phyloP scores from a whole-genome alignment of 805 yeast genomes.

The Barnettozyma vustinii region DNA sequence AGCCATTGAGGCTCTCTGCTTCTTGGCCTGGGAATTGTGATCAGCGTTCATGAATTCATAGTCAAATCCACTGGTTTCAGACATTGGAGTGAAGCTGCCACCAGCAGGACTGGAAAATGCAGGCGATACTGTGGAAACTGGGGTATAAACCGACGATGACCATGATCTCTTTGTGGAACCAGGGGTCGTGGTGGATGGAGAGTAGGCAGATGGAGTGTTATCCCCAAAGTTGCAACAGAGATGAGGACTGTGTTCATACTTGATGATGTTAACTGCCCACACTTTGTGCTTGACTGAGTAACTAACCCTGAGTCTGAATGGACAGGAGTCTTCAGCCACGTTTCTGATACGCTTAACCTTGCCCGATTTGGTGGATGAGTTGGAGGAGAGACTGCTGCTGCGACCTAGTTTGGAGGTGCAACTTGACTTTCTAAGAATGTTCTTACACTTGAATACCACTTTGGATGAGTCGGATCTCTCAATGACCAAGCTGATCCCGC shows the following conservation, averaged over 20 bases:
- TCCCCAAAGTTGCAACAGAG: conserved; percentile 24
- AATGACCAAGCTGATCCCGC: conserved; percentile 25
- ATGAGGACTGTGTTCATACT: conserved; percentile 20
- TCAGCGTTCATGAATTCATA: conserved; percentile 6
- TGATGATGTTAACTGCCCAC: conserved; percentile 24
- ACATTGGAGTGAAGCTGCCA: conserved; percentile 10
- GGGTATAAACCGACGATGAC: conserved; percentile 18
- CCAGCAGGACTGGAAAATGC: conserved; percentile 17
- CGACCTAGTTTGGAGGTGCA: conserved; percentile 8
- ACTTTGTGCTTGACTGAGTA: conserved; percentile 22
- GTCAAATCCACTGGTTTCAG: conserved; percentile 4
- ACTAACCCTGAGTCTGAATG: conserved; percentile 27
- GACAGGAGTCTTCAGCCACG: conserved; percentile 23
- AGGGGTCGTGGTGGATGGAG: conserved; percentile 12
- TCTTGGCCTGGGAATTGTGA: conserved; percentile 4
- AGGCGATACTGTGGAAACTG: conserved; percentile 18
- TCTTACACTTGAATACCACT: conserved; percentile 30
- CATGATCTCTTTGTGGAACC: conserved; percentile 18
- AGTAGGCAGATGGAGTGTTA: conserved; percentile 5
- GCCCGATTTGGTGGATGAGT: not conserved
- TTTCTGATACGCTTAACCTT: conserved; percentile 18
- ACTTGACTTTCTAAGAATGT: conserved; percentile 21
- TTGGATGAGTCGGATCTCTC: conserved; percentile 29
- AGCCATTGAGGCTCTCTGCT: conserved; percentile 9
- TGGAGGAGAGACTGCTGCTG: not conserved